Evolutionary conservation across 73 alveolate genomes (phyloP).

Genomic region (Tetrahymena borealis): DNA sequence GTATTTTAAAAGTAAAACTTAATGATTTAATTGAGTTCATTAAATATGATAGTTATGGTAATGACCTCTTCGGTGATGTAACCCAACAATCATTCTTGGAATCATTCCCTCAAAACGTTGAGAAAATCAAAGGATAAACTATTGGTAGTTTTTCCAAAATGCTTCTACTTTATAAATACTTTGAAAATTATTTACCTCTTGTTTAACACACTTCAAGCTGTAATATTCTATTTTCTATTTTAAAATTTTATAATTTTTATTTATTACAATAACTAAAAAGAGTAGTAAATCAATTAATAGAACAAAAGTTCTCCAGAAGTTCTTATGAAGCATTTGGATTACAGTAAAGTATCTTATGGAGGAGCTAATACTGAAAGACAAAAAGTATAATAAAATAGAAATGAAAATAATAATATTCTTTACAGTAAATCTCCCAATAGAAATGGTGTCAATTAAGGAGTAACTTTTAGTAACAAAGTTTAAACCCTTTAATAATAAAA

Average conservation of each 20-base stretch:
- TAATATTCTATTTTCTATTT: not conserved
- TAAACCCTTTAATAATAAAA: not conserved
- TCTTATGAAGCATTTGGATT: not conserved
- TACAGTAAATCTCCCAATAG: not conserved
- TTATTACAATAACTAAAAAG: not conserved
- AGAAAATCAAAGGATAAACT: not conserved
- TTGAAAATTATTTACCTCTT: not conserved
- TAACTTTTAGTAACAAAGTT: not conserved
- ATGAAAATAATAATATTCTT: not conserved
- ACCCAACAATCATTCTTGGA: not conserved
- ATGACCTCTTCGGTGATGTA: not conserved
- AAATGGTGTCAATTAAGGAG: not conserved
- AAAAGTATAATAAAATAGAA: not conserved
- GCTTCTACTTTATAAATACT: not conserved
- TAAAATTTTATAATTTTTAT: not conserved
- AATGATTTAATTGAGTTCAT: not conserved
- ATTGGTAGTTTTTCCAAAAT: not conserved
- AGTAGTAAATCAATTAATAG: not conserved
- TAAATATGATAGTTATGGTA: not conserved
- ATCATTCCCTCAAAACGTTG: not conserved
- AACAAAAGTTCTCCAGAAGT: not conserved
- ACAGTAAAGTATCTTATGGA: not conserved
- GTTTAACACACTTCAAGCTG: not conserved
- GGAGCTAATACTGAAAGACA: not conserved
- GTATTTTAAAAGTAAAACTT: not conserved